A percentile compares a stretch with the other conserved stretches of the same genome.
Conservation (phyloP, 2,329 filamentous ascomycete genomes). For the Clarireedia sp. region DNA sequence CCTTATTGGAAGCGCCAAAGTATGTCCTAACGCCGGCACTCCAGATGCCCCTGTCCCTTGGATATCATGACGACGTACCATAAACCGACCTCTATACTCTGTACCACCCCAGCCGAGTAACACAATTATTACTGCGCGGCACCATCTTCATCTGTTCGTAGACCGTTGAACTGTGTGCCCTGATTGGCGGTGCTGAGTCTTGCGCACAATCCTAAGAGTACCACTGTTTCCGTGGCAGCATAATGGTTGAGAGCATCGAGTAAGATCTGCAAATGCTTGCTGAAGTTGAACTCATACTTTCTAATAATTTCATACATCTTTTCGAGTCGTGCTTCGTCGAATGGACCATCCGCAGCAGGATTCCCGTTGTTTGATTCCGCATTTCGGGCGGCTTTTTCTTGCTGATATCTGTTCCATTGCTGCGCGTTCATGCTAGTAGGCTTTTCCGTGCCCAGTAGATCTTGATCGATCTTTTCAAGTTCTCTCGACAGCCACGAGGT, state of each 20-base stretch:
- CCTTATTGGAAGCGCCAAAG: neutral
- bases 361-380: slow-evolving; percentile 22
- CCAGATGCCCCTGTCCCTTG: slow-evolving; percentile 3
- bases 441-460: slow-evolving; percentile 53
- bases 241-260: slow-evolving; percentile 95
- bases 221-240: slow-evolving; percentile 93
- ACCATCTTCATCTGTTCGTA: slow-evolving; percentile 50
- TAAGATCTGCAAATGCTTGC: slow-evolving; percentile 82
- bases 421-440: slow-evolving; percentile 52
- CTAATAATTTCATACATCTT: slow-evolving; percentile 73
- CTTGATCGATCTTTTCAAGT: slow-evolving; percentile 74
- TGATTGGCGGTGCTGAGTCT: slow-evolving; percentile 74
- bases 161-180: slow-evolving; percentile 56
- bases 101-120: neutral
- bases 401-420: slow-evolving; percentile 52
- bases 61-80: slow-evolving; percentile 12
- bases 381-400: slow-evolving; percentile 37
- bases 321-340: slow-evolving; percentile 24
- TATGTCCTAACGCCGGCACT: slow-evolving; percentile 4
- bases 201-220: slow-evolving; percentile 80
- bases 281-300: slow-evolving; percentile 92
- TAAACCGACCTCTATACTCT: neutral
- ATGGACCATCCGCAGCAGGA: slow-evolving; percentile 9
- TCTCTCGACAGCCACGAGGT: slow-evolving; percentile 80
- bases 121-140: slow-evolving; percentile 15